phyloP scores from a whole-genome alignment of 805 yeast genomes.

The Kluyveromyces siamensis region DNA sequence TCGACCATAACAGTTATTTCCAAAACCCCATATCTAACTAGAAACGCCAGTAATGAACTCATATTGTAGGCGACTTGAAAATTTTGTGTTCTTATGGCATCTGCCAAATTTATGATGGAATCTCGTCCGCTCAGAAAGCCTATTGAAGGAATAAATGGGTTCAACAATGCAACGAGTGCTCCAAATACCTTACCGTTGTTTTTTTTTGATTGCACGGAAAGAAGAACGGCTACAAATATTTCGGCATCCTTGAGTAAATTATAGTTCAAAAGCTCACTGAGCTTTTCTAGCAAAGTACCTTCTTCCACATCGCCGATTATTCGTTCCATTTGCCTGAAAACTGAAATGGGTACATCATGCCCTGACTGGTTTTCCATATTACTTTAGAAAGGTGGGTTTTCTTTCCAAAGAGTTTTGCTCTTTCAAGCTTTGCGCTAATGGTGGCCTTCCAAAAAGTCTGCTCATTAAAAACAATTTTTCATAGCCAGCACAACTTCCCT shows the following conservation, averaged over 20 bases:
- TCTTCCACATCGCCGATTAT: not conserved
- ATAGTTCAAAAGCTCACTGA: slow-evolving; percentile 41
- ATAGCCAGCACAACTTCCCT: not conserved
- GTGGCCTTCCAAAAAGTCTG: not conserved
- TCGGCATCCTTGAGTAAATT: slow-evolving; percentile 60
- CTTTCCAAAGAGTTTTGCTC: not conserved
- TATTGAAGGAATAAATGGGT: slow-evolving; percentile 58
- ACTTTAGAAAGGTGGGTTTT: not conserved
- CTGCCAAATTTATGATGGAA: slow-evolving; percentile 49
- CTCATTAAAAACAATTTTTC: too few species aligned
- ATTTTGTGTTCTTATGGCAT: slow-evolving; percentile 40
- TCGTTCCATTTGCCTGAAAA: not conserved
- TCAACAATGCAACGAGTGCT: slow-evolving; percentile 48
- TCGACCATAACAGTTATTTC: slow-evolving; percentile 48
- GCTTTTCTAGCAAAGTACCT: slow-evolving; percentile 40
- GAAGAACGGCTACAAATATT: slow-evolving; percentile 44
- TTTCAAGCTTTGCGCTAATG: not conserved
- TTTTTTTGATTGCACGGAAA: slow-evolving; percentile 43
- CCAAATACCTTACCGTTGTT: slow-evolving; percentile 41
- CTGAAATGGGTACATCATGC: not conserved
- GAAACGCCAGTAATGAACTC: slow-evolving; percentile 46
- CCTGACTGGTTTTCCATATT: not conserved
- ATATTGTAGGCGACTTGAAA: slow-evolving; percentile 35
- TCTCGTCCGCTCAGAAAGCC: slow-evolving; percentile 51
- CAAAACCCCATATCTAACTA: slow-evolving; percentile 54